phyloP scores from a whole-genome alignment of 1,284 basidiomycete species.

The Salmacisia buchloeana region DNA sequence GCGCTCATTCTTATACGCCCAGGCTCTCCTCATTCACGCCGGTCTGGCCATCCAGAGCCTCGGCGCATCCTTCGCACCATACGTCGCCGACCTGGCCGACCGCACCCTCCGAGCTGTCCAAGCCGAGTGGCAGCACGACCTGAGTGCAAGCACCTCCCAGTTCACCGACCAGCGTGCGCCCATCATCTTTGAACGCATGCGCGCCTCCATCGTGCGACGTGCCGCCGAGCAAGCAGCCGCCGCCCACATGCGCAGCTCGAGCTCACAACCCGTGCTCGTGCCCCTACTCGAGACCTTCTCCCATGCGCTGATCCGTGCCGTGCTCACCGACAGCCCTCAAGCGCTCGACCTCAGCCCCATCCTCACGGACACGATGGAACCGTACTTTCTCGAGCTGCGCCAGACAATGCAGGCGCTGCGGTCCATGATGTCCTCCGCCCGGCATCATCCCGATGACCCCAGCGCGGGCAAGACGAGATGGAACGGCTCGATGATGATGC shows the following conservation, averaged over 20 bases:
- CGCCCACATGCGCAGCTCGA: too few relatives aligned
- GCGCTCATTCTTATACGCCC: slow-evolving; percentile 1
- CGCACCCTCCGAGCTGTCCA: not conserved
- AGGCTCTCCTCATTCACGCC: slow-evolving; percentile 1
- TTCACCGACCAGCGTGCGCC: not conserved
- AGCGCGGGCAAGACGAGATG: not conserved
- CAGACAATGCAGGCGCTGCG: not conserved
- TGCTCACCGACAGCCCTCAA: not conserved
- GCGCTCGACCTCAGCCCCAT: not conserved
- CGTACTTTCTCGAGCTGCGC: not conserved
- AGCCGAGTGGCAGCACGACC: slow-evolving; percentile 11
- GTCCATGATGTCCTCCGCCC: not conserved
- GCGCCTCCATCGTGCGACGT: not conserved
- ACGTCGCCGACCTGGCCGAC: slow-evolving; percentile 4
- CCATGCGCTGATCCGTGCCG: too few relatives aligned
- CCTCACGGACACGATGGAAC: not conserved
- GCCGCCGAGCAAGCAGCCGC: not conserved
- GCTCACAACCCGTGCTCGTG: too few relatives aligned
- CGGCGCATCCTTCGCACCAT: not conserved
- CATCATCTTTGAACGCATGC: not conserved
- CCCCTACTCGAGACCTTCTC: too few relatives aligned
- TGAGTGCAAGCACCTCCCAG: not conserved
- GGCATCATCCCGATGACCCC: too few relatives aligned
- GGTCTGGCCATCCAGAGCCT: not conserved
- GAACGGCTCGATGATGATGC: not conserved